phyloP scores from a whole-genome alignment of 371 early-diverging fungal species.

The Mortierella sp. region DNA sequence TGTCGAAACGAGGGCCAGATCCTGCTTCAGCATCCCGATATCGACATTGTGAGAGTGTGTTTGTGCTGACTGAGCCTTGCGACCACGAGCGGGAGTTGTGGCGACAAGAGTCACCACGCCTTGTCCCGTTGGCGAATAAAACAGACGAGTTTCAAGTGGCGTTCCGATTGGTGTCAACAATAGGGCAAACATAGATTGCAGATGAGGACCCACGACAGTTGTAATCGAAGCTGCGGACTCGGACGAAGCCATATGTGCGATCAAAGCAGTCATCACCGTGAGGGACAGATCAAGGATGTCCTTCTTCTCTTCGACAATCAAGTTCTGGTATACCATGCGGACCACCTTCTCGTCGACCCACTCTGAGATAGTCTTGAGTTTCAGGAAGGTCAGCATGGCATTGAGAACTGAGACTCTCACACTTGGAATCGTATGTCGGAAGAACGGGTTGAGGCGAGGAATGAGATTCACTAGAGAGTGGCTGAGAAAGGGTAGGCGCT shows the following conservation, averaged over 20 bases:
- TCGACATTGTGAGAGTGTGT: constrained; percentile 81
- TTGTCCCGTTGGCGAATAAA: constrained; percentile 75
- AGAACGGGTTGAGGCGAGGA: constrained; percentile 92
- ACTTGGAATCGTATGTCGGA: constrained; percentile 92
- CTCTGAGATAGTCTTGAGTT: constrained; percentile 70
- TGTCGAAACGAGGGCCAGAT: constrained; percentile 84
- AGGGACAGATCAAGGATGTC: constrained; percentile 78
- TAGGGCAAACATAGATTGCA: constrained; percentile 60
- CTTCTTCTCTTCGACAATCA: constrained; percentile 87
- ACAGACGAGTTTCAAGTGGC: constrained; percentile 77
- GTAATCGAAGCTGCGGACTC: constrained; percentile 29
- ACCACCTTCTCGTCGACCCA: constrained; percentile 88
- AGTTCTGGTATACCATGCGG: constrained; percentile 90
- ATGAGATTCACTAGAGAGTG: constrained; percentile 77
- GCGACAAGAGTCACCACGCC: constrained; percentile 11
- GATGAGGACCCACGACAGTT: constrained; percentile 34
- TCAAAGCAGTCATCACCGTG: constrained; percentile 80
- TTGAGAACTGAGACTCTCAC: constrained; percentile 92
- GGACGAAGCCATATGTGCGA: constrained; percentile 38
- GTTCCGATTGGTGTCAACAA: constrained; percentile 86
- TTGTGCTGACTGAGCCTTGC: constrained; percentile 37
- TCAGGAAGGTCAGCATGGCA: constrained; percentile 84
- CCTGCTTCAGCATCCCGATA: constrained; percentile 92
- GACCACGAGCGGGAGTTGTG: constrained; percentile 29
- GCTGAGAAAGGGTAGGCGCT: constrained; percentile 42